Evolutionary conservation across 306 rosid species (phyloP), one percentile per base, ranked within the genome.

Genomic region (Cotoneaster glaucophyllus): DNA sequence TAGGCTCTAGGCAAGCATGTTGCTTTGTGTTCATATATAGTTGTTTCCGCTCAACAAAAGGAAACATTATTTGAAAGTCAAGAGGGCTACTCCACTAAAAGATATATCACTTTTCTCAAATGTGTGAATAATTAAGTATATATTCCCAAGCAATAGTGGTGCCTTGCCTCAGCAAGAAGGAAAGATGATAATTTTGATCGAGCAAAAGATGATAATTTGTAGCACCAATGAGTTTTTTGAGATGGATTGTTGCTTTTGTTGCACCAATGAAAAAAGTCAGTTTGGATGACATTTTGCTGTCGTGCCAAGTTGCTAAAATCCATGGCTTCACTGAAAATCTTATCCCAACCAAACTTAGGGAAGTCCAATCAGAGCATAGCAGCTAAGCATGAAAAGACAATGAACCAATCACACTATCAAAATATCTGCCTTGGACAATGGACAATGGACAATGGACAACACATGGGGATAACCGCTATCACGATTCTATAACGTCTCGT

Each of bases 361-460:
- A 74, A 56, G 29, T 67, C 83, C 79, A 79, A 79, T 79, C 70
- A 69, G 59, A 59, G 74, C 54, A n/a, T 70, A 58, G 67, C 83
- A 79, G 21, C 70, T 73, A 74, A 57, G 83, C 83, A 79, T 59
- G 78, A 74, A 67, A 73, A 56, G 83, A 79, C 83, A 79, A 58
- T 59, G 17, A 57, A 79, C 71, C 70, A 64, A 52, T 53, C 59
- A 45, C 64, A 41, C 25, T 22, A 58, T 66, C 12, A 37, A 48
- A 19, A 44, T 37, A 71, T 64, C 82, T 26, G 43, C 26, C n/a
- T 64, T 74, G 61, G 77, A 28, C 62, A 63, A 44, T 43, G 29
- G 52, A 77, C 61, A 63, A 43, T 43, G 21, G 50, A 69, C 63
- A 58, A 50, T 22, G 11, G 43, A 39, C 44, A 39, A 6, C 39